Base-by-base conservation (phyloP, 495 filamentous ascomycete species). In the Penicillium arizonense region DNA sequence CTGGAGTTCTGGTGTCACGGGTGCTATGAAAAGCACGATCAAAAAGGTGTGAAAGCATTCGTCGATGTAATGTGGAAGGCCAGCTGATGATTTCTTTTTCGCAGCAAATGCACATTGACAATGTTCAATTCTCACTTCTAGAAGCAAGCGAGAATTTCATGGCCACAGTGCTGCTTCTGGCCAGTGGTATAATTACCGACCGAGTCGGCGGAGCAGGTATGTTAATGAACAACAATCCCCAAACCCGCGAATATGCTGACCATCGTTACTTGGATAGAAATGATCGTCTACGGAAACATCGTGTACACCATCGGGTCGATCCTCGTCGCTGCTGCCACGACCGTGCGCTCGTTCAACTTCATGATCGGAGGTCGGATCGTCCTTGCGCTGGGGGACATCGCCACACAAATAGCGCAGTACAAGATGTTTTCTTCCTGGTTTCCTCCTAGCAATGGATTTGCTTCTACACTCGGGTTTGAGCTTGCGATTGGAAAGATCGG, bases 391-490 rank as follows among this genome's bases (percentile, higher is more conserved):
- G 74, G 74, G 1, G 74, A 77, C 50, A 74, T 76, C 43, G 73
- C 75, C 1, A 78, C 73, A 5, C 73, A 77, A 51, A 62, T 75
- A 26, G 73, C 75, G 0, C 72, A 77, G 40, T 76, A 78, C 44
- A 78, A 78, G 40, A 74, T 78, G 67, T 78, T 77, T 44, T 78
- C 75, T 0, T 76, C 72, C 1, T 78, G 73, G 73, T 77, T 78
- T 52, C 60, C 73, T 2, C 72, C 75, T 2, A 75, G 61, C 30
- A 69, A 71, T 53, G 75, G 75, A 16, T 78, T 78, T 55, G 73
- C 73, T 9, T 72, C 73, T 0, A 75, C 71, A 10, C 58, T 78
- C 3, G 69, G 61, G 0, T 71, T 74, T 37, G 71, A 77, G 56
- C 53, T 77, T 39, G 73, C 67, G 0, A 68, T 77, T 53, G 70